A percentile compares a stretch with the other conserved stretches of the same genome.
phyloP scores from a whole-genome alignment of 345 rosid species.

The Citrus mangshanensis region DNA sequence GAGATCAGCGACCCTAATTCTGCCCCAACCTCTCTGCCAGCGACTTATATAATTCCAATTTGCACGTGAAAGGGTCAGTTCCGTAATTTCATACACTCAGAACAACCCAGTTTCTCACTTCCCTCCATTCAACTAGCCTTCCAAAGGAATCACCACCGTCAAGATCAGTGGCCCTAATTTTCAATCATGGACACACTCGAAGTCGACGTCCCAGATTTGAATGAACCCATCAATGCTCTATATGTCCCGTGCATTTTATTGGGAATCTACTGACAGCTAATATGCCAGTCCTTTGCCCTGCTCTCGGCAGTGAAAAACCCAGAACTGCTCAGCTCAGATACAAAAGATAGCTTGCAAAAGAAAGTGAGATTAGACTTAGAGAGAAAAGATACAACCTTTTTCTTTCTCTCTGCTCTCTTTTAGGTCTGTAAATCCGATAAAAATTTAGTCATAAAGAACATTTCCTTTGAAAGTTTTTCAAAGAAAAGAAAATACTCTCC shows the following conservation, averaged over 20 bases:
- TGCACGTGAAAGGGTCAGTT: not conserved
- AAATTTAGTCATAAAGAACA: not conserved
- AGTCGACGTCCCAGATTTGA: conserved; percentile 4
- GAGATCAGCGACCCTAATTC: not conserved
- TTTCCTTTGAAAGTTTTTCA: not conserved
- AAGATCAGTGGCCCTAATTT: not conserved
- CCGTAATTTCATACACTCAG: not conserved
- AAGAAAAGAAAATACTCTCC: not conserved
- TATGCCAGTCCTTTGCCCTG: conserved; percentile 13
- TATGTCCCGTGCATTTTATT: conserved; percentile 12
- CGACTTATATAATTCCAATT: not conserved
- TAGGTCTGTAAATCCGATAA: not conserved
- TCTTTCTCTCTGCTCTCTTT: not conserved
- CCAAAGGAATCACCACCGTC: not conserved
- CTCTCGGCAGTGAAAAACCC: not conserved
- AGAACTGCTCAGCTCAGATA: conserved; percentile 3
- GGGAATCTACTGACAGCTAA: conserved; percentile 22
- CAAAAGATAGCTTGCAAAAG: not conserved
- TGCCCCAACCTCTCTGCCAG: not conserved
- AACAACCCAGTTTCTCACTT: not conserved
- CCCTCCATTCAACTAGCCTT: not conserved
- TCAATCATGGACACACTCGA: conserved; percentile 5
- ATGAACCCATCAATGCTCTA: not conserved
- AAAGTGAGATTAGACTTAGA: not conserved
- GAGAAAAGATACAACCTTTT: not conserved